Percentiles rank a stretch among this genome's conserved stretches.
Conservation (phyloP, 2,329 filamentous ascomycete genomes). For the Conoideocrella luteorostrata region DNA sequence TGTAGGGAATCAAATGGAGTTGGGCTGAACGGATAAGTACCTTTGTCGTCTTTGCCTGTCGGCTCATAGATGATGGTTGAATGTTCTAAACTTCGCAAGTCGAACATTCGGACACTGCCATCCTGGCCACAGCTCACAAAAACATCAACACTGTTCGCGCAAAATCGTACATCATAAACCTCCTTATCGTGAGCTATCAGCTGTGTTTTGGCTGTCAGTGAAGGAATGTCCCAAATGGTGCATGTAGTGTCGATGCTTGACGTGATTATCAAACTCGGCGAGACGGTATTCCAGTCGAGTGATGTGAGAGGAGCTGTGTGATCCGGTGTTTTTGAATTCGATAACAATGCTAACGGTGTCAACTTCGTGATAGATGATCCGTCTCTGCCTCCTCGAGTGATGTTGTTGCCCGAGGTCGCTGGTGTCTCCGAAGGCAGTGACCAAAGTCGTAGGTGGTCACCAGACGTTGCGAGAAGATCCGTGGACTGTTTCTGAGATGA, state of each 20-base stretch:
- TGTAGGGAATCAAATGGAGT: too few relatives aligned
- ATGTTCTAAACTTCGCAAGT: conserved; percentile 90
- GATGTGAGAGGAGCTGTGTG: conserved; percentile 96
- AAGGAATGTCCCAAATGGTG: conserved; percentile 99
- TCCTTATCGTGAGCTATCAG: conserved; percentile 98
- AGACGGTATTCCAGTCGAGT: conserved; percentile 96
- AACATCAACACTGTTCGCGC: conserved; percentile 95
- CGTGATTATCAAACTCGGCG: conserved; percentile 94
- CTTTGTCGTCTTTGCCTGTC: conserved; percentile 72
- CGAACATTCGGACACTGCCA: conserved; percentile 97
- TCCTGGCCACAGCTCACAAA: conserved; percentile 98
- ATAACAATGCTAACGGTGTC: conserved; percentile 84
- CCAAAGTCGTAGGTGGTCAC: conserved; percentile 90
- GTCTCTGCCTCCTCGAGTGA: conserved; percentile 54
- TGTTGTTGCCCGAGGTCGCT: conserved; percentile 54
- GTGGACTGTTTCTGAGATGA: conserved; percentile 93
- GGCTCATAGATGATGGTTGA: conserved; percentile 99
- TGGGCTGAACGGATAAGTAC: conserved; percentile 43
- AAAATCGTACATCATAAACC: conserved; percentile 97
- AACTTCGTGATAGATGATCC: conserved; percentile 65
- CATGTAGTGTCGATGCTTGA: conserved; percentile 98
- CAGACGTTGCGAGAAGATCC: conserved; percentile 88
- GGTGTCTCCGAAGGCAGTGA: conserved; percentile 70
- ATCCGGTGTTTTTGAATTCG: conserved; percentile 96
- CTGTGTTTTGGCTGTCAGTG: conserved; percentile 94